Evolutionary conservation across 2,329 filamentous ascomycete genomes (phyloP).

Genomic region (Exophiala viscosa): DNA sequence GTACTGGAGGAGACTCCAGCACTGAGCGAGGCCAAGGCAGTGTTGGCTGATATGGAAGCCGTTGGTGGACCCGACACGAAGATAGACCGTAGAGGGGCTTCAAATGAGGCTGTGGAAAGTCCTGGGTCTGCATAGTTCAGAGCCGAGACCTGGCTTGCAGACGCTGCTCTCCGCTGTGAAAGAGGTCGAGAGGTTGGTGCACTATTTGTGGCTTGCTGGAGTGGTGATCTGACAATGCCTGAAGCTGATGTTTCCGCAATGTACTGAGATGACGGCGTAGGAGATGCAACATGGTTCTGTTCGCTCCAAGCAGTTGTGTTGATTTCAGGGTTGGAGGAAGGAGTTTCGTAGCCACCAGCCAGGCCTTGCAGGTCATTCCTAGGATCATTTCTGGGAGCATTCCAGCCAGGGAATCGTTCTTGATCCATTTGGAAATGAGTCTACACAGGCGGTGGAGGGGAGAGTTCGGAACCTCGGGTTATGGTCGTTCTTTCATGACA

Average conservation of each 20-base stretch:
- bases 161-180: conserved; percentile 22
- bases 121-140: conserved; percentile 14
- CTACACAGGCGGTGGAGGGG: neutral
- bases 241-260: conserved; percentile 10
- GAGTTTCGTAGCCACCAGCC: conserved; percentile 6
- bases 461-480: too few relatives aligned
- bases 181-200: conserved; percentile 13
- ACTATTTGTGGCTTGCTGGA: conserved; percentile 12
- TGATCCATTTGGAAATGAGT: conserved; percentile 13
- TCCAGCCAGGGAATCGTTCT: conserved; percentile 17
- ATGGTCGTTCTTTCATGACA: neutral
- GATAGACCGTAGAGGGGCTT: conserved; percentile 34
- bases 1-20: conserved; percentile 29
- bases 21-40: conserved; percentile 35
- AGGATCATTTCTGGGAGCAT: conserved; percentile 14
- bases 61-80: conserved; percentile 36
- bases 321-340: conserved; percentile 2
- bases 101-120: conserved; percentile 29
- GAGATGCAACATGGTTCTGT: conserved; percentile 2
- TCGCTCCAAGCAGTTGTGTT: conserved; percentile 12
- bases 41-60: conserved; percentile 35
- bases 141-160: conserved; percentile 18
- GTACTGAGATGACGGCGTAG: conserved; percentile 11
- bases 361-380: conserved; percentile 19
- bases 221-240: conserved; percentile 15